Percentiles rank a stretch among this genome's conserved stretches.
Conservation (phyloP, 179 eudicot genomes). For the Silene coronaria region DNA sequence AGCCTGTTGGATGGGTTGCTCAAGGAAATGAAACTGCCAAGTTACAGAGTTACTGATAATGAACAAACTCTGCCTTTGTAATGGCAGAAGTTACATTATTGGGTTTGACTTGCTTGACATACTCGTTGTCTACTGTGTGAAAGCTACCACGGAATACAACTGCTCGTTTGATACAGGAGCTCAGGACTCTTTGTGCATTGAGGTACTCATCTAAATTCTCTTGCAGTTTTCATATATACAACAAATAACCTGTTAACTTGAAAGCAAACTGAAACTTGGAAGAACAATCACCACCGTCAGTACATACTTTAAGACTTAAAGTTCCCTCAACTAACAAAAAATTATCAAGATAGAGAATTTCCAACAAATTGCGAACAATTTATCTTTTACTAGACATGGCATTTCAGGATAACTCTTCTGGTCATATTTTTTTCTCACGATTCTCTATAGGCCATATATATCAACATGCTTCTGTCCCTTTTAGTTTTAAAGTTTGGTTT, state of each 20-base stretch:
- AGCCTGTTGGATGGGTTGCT: slow-evolving; percentile 27
- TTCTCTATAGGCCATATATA: too few relatives aligned
- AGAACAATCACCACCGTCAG: too few relatives aligned
- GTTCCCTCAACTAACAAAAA: too few relatives aligned
- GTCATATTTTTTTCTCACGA: too few relatives aligned
- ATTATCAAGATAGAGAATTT: too few relatives aligned
- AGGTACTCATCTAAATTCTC: neutral
- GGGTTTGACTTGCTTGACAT: slow-evolving; percentile 8
- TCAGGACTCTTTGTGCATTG: neutral
- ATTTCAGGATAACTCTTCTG: too few relatives aligned
- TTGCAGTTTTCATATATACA: neutral
- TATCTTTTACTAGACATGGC: too few relatives aligned
- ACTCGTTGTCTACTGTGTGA: neutral
- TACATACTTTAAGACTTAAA: too few relatives aligned
- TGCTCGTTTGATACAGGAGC: neutral
- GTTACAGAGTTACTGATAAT: slow-evolving; percentile 1
- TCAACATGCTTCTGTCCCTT: too few relatives aligned
- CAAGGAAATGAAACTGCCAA: slow-evolving; percentile 31
- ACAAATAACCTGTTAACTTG: neutral
- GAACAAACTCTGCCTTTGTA: slow-evolving; percentile 3
- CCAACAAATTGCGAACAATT: too few relatives aligned
- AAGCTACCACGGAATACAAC: neutral
- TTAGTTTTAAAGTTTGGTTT: too few relatives aligned
- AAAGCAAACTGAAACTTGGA: neutral
- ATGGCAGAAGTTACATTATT: neutral